Evolutionary conservation across 768 basidiomycete species (phyloP), one percentile per base, ranked within the genome.

Genomic region (Tulasnella sp.): DNA sequence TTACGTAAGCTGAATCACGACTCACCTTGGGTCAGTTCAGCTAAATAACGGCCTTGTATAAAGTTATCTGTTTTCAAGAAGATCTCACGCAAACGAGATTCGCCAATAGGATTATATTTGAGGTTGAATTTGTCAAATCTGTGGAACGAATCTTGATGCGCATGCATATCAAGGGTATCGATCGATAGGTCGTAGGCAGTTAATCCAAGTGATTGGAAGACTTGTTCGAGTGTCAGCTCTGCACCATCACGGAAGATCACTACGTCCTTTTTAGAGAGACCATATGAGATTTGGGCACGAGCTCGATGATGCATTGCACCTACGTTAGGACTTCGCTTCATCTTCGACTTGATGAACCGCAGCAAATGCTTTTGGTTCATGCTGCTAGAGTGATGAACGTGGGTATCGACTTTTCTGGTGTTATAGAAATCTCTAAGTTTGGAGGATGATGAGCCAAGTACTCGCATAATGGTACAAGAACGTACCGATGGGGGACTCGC

Each of bases 361-460:
- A 99, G 70, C 16, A 99, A 69, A 68, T 99, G 95, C 65, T 99
- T 99, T 66, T 99, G 95, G 64, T 99, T 99, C 92, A 98, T 96
- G 67, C 88, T 87, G 55, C 92, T 95, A 3, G 93, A 93, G 63
- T 98, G 89, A 61, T 99, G 95, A 25, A 99, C 88, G 65, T 99
- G 95, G 6, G 95, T 99, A 62, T 99, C 95, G 54, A 99, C 95
- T 64, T 99, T 99, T 22, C 95, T 81, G 45, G 90, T 73, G 63
- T 99, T 99, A 67, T 99, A 99, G 59, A 99, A 96, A 67, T 99
- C 95, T 54, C 93, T 92, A 62, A n/a, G 53, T 9, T 19, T 5
- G 22, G 15, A 4, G 5, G 7, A 12, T 4, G 25, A 8, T 48
- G 3, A 48, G 39, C 4, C 15, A 24, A 4, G 10, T 19, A 44